Conservation (phyloP, 768 basidiomycete species). For the Rhodotorula toruloides region DNA sequence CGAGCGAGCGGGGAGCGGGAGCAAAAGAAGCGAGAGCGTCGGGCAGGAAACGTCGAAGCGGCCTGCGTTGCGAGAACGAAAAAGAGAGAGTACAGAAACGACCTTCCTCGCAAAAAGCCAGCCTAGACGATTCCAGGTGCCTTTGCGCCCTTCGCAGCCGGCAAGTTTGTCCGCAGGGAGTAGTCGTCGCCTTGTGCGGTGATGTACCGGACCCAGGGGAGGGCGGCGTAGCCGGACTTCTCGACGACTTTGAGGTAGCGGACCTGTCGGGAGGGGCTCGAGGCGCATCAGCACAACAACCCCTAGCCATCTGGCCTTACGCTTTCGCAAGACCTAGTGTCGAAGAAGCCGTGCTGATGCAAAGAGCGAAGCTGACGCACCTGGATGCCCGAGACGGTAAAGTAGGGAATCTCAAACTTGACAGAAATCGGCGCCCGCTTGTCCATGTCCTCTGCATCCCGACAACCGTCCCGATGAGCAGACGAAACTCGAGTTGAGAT, state of each 20-base stretch:
- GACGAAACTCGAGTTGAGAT: background rate
- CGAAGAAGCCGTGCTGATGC: background rate
- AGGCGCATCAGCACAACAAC: too few species aligned
- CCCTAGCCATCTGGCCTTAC: too few species aligned
- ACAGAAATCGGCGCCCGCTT: slow-evolving; percentile 92
- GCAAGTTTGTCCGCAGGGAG: slow-evolving; percentile 29
- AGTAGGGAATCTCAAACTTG: slow-evolving; percentile 98
- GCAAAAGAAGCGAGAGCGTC: too few species aligned
- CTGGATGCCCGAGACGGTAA: slow-evolving; percentile 70
- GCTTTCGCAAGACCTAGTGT: slow-evolving; percentile 96
- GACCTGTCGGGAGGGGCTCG: too few species aligned
- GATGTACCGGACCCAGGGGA: slow-evolving; percentile 78
- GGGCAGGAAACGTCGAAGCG: too few species aligned
- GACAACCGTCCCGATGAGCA: background rate
- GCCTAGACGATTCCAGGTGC: slow-evolving; percentile 2
- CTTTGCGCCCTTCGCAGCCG: slow-evolving; percentile 13
- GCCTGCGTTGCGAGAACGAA: background rate
- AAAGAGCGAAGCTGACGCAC: slow-evolving; percentile 63
- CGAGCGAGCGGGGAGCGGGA: too few species aligned
- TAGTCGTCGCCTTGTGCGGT: slow-evolving; percentile 49
- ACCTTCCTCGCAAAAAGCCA: background rate
- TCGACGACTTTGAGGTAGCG: slow-evolving; percentile 98
- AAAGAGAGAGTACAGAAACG: background rate
- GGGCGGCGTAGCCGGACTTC: slow-evolving; percentile 92
- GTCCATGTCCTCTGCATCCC: slow-evolving; percentile 73